Base-by-base conservation (phyloP, 768 basidiomycete genomes). In the Amanita pallidorosea region DNA sequence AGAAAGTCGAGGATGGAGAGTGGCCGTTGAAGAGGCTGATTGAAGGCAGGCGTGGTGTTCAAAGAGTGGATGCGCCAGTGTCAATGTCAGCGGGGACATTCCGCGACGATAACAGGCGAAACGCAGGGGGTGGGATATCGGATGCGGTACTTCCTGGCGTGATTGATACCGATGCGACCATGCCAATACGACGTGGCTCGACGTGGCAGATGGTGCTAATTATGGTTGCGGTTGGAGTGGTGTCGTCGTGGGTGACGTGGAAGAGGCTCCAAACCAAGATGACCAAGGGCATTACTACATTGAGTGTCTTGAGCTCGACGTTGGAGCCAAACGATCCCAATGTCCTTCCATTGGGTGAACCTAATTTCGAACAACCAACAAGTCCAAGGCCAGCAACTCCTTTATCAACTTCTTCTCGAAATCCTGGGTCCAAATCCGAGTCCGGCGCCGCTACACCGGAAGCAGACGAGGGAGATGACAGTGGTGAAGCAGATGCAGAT, bases 381-480 rank as follows among this genome's bases (percentile, higher is more conserved):
- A 38, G n/a, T 18, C 5, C 48, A 25, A 29, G 5, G 29, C 38
- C 35, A 37, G 31, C 17, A 17, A 22, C n/a, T 11, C 25, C 37
- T 2, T 34, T n/a, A 40, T 35, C 29, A 5, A 17, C 25, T 25
- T 34, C 40, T 5, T 27, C 31, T 17, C 33, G 33, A 33, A 33
- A 33, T 33, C 7, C 40, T 12, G 12, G 38, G 12, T 18, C 25
- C 17, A 42, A 31, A 7, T 3, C 23, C 20, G 40, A 18, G 40
- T 25, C 29, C n/a, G 11, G 8, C 7, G 18, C 37, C 7, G 27
- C 48, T 49, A 8, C 37, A n/a, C 15, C 35, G 7, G 50, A 59
- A 25, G 68, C 59, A 15, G 72, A 54, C 36, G 80, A 73, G 45
- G 71, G 63, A 2, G 83, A 80, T n/a, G 82, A 79, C 9, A 77